A percentile compares a stretch with the other conserved stretches of the same genome.
Conservation (phyloP, 75 land plant species). For the Picea sitchensis region DNA sequence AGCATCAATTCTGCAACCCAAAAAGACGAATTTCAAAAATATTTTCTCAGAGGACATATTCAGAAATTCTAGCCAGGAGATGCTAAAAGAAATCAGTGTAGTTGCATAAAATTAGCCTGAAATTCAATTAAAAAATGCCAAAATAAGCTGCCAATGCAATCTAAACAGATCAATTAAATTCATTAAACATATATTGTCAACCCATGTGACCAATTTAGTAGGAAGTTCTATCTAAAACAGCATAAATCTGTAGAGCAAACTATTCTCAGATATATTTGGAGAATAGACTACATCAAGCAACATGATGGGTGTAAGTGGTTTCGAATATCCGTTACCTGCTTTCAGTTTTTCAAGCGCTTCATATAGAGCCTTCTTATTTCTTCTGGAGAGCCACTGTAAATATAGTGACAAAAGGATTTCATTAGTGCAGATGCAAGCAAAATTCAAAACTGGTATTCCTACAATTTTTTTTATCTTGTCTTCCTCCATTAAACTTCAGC, state of each 20-base stretch:
- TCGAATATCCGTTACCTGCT: constrained; percentile 12
- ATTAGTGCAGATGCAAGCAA: background rate
- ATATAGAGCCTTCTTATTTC: constrained; percentile 16
- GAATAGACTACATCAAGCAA: background rate
- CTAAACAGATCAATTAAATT: background rate
- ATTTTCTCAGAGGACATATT: background rate
- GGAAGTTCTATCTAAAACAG: too few species aligned
- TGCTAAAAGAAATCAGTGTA: background rate
- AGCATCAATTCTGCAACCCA: constrained; percentile 48
- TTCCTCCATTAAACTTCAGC: too few species aligned
- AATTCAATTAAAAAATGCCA: background rate
- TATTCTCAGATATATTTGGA: background rate
- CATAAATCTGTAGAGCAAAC: background rate
- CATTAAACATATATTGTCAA: too few species aligned
- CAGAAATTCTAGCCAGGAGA: background rate
- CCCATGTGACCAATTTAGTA: background rate
- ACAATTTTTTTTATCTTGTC: background rate
- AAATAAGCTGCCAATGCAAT: background rate
- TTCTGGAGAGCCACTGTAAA: constrained; percentile 14
- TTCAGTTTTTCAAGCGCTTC: constrained; percentile 33
- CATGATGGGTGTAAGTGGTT: background rate
- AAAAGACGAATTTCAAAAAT: background rate
- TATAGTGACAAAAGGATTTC: background rate
- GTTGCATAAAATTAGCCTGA: background rate
- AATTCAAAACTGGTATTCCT: background rate